phyloP scores from a whole-genome alignment of 805 yeast species.

The Nakazawaea anatomiae region DNA sequence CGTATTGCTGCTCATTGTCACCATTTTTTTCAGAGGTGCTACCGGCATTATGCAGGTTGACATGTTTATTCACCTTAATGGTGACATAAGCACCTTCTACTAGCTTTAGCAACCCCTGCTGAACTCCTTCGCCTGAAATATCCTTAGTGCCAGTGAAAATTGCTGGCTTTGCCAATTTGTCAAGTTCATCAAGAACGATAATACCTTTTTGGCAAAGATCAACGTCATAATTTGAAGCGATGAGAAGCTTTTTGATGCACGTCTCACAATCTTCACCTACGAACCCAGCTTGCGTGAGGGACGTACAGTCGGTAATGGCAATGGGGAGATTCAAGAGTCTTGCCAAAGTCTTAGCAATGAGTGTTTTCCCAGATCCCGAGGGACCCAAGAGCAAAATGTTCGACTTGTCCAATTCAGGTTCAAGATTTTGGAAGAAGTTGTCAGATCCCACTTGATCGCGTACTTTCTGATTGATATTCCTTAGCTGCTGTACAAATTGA shows the following conservation, averaged over 20 bases:
- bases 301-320: constrained; percentile 56
- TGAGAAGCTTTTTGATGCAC: constrained; percentile 46
- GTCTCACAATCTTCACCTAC: constrained; percentile 60
- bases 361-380: constrained; percentile 57
- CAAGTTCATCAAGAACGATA: constrained; percentile 55
- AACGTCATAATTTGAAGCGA: constrained; percentile 45
- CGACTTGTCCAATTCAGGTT: constrained; percentile 47
- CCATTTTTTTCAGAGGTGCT: constrained; percentile 9
- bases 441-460: neutral
- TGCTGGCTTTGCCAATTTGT: constrained; percentile 47
- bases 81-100: constrained; percentile 51
- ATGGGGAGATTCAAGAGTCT: constrained; percentile 47
- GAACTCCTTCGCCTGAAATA: constrained; percentile 63
- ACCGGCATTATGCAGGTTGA: constrained; percentile 6
- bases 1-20: constrained; percentile 30
- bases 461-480: neutral
- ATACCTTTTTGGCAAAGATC: constrained; percentile 51
- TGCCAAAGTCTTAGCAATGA: constrained; percentile 51
- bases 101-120: constrained; percentile 50
- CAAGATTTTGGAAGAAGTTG: constrained; percentile 20
- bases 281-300: constrained; percentile 59
- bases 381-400: constrained; percentile 54
- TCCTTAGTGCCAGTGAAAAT: constrained; percentile 45
- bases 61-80: constrained; percentile 28
- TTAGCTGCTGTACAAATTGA: constrained; percentile 20